These are phyloP conservation scores for Athelia psychrophila DNA, from an alignment of 1,284 basidiomycete genomes.

Conservation along the genomic window DNA sequence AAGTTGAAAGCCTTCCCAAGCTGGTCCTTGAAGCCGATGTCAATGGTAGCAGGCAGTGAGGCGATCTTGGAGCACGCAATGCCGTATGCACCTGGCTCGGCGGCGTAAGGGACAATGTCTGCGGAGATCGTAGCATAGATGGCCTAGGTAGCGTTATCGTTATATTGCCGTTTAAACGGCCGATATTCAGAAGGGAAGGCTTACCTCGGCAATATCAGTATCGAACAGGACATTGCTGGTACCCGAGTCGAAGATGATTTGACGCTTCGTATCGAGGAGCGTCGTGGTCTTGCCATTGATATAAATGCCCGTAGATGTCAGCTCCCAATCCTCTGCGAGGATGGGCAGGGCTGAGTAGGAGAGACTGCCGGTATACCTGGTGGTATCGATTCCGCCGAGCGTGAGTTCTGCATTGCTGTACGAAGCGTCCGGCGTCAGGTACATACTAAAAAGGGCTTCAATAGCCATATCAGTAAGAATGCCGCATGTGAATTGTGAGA, in stretches of 20 bases:
- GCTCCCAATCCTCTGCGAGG: conserved; percentile 39
- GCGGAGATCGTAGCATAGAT: conserved; percentile 57
- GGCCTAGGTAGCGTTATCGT: conserved; percentile 35
- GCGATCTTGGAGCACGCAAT: conserved; percentile 46
- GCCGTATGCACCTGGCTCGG: conserved; percentile 53
- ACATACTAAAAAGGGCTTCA: conserved; percentile 50
- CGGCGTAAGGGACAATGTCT: conserved; percentile 45
- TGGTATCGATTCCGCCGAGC: conserved; percentile 48
- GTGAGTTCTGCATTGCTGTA: conserved; percentile 52
- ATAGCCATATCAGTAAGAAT: not conserved
- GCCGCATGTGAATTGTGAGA: not conserved
- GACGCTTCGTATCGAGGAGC: conserved; percentile 34
- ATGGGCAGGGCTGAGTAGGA: conserved; percentile 15
- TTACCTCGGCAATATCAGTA: conserved; percentile 42
- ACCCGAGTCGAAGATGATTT: conserved; percentile 55
- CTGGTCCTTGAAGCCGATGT: conserved; percentile 48
- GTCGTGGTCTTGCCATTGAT: conserved; percentile 52
- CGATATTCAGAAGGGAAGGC: not conserved
- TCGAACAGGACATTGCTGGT: conserved; percentile 53
- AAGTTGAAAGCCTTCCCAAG: conserved; percentile 45
- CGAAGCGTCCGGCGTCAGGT: conserved; percentile 42
- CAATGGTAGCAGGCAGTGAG: conserved; percentile 45
- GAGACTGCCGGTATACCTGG: conserved; percentile 44
- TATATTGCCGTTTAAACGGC: too few species aligned
- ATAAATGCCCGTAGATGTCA: conserved; percentile 42